phyloP scores from a whole-genome alignment of 2,329 filamentous ascomycete species.

The Arthrobotrys megalospora region DNA sequence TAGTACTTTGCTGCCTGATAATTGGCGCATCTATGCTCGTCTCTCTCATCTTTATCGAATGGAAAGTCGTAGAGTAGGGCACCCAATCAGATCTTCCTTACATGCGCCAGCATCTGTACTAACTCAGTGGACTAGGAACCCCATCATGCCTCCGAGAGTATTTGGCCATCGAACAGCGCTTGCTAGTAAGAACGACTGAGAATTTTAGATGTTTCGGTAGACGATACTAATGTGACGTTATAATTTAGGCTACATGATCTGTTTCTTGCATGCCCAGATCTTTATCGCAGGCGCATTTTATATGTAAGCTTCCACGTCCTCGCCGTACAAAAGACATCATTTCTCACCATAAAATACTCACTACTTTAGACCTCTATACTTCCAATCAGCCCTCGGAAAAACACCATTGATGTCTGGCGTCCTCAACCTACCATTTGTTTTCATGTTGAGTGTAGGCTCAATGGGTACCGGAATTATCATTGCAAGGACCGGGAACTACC shows the following conservation, averaged over 20 bases:
- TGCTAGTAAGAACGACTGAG: slow-evolving; percentile 67
- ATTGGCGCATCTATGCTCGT: slow-evolving; percentile 72
- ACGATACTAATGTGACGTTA: slow-evolving; percentile 69
- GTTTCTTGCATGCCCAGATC: slow-evolving; percentile 71
- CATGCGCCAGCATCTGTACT: background rate
- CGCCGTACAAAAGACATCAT: background rate
- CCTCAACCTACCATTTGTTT: slow-evolving; percentile 75
- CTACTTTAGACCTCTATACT: slow-evolving; percentile 70
- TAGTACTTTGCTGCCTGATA: slow-evolving; percentile 75
- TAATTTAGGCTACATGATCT: slow-evolving; percentile 65
- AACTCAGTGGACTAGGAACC: slow-evolving; percentile 65
- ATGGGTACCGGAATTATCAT: slow-evolving; percentile 70
- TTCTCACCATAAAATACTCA: background rate
- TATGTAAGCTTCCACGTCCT: slow-evolving; percentile 23
- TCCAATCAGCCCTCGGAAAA: slow-evolving; percentile 77
- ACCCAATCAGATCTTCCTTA: no score
- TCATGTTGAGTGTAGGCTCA: slow-evolving; percentile 70
- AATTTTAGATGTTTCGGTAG: slow-evolving; percentile 66
- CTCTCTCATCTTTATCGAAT: slow-evolving; percentile 76
- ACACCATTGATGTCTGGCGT: slow-evolving; percentile 75
- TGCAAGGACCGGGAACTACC: slow-evolving; percentile 78
- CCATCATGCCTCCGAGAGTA: slow-evolving; percentile 78
- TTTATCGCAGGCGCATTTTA: slow-evolving; percentile 77
- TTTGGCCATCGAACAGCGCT: slow-evolving; percentile 74
- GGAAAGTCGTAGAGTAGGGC: slow-evolving; percentile 73